Conservation (phyloP, 23 red algal species). For the Rhodosorus marinus region DNA sequence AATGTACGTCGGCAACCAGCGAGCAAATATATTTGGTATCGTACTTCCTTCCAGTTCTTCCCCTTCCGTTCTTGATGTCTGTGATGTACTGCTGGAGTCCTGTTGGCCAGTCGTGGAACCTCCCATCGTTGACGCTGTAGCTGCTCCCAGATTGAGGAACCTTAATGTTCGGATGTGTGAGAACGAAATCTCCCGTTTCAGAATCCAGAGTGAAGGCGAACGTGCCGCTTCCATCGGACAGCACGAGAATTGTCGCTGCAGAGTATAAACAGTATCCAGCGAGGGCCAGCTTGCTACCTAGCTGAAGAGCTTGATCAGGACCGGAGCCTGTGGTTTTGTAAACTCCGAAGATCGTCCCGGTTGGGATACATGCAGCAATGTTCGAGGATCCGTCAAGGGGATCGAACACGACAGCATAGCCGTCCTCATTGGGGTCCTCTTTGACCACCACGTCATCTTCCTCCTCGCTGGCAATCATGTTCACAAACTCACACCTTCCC, state of each 20-base stretch:
- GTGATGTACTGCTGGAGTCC: background rate
- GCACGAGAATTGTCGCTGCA: slow-evolving; percentile 80
- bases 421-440: slow-evolving; percentile 19
- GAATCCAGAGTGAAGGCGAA: slow-evolving; percentile 89
- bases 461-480: slow-evolving; percentile 87
- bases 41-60: background rate
- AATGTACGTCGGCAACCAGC: slow-evolving; percentile 95
- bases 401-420: slow-evolving; percentile 91
- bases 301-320: slow-evolving; percentile 30
- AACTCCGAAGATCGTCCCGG: slow-evolving; percentile 89
- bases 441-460: slow-evolving; percentile 75
- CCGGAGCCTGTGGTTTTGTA: slow-evolving; percentile 32
- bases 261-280: slow-evolving; percentile 98
- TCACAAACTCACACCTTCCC: slow-evolving; percentile 56
- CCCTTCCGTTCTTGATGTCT: background rate
- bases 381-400: slow-evolving; percentile 87
- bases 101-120: background rate
- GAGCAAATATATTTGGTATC: slow-evolving; percentile 41
- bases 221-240: slow-evolving; percentile 61
- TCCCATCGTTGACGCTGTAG: slow-evolving; percentile 85
- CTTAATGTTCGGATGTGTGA: slow-evolving; percentile 83
- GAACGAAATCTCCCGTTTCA: slow-evolving; percentile 72
- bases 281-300: slow-evolving; percentile 56
- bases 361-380: slow-evolving; percentile 90
- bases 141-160: slow-evolving; percentile 72